phyloP scores from a whole-genome alignment of 768 basidiomycete genomes.

The Lactifluus pinguis region DNA sequence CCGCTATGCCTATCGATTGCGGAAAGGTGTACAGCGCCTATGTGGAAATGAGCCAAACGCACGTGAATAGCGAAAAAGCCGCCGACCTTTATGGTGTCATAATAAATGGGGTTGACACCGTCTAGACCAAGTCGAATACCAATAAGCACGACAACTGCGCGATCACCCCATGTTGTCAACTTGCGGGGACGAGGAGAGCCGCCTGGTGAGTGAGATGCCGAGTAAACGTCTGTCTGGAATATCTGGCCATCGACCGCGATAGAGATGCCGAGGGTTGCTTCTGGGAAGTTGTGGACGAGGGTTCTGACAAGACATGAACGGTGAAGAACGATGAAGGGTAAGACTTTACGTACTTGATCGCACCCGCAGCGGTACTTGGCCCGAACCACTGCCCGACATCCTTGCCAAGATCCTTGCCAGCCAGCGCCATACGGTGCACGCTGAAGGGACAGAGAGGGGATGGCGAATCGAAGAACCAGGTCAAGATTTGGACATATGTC shows the following conservation, averaged over 20 bases:
- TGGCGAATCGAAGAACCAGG: slow-evolving; percentile 94
- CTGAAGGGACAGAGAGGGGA: slow-evolving; percentile 80
- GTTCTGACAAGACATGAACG: slow-evolving; percentile 37
- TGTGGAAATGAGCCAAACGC: background rate
- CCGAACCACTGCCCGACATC: slow-evolving; percentile 98
- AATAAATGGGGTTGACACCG: slow-evolving; percentile 92
- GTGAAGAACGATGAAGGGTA: background rate
- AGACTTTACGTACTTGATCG: slow-evolving; percentile 56
- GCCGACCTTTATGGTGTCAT: slow-evolving; percentile 68
- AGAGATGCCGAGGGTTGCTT: slow-evolving; percentile 71
- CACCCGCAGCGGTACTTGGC: slow-evolving; percentile 94
- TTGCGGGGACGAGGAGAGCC: slow-evolving; percentile 24
- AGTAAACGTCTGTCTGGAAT: slow-evolving; percentile 79
- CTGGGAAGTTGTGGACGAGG: slow-evolving; percentile 70
- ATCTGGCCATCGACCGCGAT: slow-evolving; percentile 77
- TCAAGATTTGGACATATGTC: slow-evolving; percentile 82
- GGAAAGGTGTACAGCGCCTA: slow-evolving; percentile 87
- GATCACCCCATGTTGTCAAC: slow-evolving; percentile 56
- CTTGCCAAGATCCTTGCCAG: slow-evolving; percentile 90
- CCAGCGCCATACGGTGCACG: slow-evolving; percentile 91
- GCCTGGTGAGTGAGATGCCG: slow-evolving; percentile 46
- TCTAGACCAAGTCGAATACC: slow-evolving; percentile 85
- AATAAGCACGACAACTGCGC: slow-evolving; percentile 78
- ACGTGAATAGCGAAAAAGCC: background rate
- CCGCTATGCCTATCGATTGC: slow-evolving; percentile 93